Conservation (phyloP, 805 yeast species). For the Cyberlindnera bimundalis region DNA sequence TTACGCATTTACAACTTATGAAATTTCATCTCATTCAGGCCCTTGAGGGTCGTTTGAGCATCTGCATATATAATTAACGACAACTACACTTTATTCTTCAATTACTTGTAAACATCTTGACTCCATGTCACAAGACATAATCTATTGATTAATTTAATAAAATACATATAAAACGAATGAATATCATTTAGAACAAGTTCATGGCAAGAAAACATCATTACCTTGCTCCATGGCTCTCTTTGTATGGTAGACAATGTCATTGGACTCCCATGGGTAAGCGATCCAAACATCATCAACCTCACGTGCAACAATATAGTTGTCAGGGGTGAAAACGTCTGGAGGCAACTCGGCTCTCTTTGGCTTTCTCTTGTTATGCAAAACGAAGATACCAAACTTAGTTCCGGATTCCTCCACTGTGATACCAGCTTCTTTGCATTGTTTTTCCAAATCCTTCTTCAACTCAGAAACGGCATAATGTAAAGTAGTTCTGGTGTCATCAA, state of each 20-base stretch:
- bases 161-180: too few relatives aligned
- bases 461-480: conserved; percentile 76
- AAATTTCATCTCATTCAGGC: too few relatives aligned
- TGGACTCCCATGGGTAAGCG: conserved; percentile 85
- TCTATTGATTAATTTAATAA: too few relatives aligned
- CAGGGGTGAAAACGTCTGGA: conserved; percentile 52
- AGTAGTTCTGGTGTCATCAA: conserved; percentile 83
- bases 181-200: too few relatives aligned
- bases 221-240: conserved; percentile 71
- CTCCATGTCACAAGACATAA: too few relatives aligned
- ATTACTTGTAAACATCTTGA: too few relatives aligned
- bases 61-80: too few relatives aligned
- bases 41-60: too few relatives aligned
- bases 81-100: too few relatives aligned
- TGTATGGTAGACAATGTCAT: conserved; percentile 71
- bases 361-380: conserved; percentile 72
- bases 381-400: conserved; percentile 72
- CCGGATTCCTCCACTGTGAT: conserved; percentile 38
- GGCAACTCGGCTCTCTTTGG: conserved; percentile 73
- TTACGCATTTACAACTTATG: too few relatives aligned
- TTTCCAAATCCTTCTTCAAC: conserved; percentile 64
- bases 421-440: conserved; percentile 53
- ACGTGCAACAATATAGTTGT: conserved; percentile 69
- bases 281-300: conserved; percentile 79
- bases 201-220: conserved; percentile 47